phyloP scores from a whole-genome alignment of 305 asterid genomes.

The Caryopteris hybrid region DNA sequence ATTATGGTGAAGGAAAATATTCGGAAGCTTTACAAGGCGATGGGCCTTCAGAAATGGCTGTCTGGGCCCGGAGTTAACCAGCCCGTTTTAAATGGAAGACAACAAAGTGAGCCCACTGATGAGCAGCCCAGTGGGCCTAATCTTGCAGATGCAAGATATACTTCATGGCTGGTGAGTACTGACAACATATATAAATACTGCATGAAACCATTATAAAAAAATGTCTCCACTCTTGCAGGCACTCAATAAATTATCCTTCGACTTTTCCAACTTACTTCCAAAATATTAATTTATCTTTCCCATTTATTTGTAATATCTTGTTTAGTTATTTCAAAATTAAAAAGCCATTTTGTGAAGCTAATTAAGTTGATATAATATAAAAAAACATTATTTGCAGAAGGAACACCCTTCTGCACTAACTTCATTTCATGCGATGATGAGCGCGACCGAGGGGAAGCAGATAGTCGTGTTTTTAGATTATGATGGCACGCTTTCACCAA shows the following conservation, averaged over 20 bases:
- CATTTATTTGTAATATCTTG: too few relatives aligned
- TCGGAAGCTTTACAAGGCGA: constrained; percentile 33
- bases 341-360: too few relatives aligned
- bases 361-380: too few relatives aligned
- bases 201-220: not conserved
- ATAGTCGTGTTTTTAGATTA: constrained; percentile 79
- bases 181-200: not conserved
- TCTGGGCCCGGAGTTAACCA: constrained; percentile 9
- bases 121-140: constrained; percentile 15
- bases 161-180: constrained; percentile 60
- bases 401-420: constrained; percentile 65
- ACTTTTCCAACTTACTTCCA: too few relatives aligned
- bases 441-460: constrained; percentile 32
- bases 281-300: too few relatives aligned
- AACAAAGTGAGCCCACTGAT: constrained; percentile 21
- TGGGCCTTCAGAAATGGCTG: constrained; percentile 37
- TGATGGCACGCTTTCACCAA: constrained; percentile 85
- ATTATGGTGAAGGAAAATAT: constrained; percentile 46
- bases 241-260: too few relatives aligned
- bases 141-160: constrained; percentile 24
- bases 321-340: too few relatives aligned
- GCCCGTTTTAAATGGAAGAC: constrained; percentile 6
- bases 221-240: too few relatives aligned
- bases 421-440: constrained; percentile 38
- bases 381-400: constrained; percentile 35